A percentile compares a stretch with the other conserved stretches of the same genome.
Conservation (phyloP, 2,329 filamentous ascomycete species). For the Penicillium olsonii region DNA sequence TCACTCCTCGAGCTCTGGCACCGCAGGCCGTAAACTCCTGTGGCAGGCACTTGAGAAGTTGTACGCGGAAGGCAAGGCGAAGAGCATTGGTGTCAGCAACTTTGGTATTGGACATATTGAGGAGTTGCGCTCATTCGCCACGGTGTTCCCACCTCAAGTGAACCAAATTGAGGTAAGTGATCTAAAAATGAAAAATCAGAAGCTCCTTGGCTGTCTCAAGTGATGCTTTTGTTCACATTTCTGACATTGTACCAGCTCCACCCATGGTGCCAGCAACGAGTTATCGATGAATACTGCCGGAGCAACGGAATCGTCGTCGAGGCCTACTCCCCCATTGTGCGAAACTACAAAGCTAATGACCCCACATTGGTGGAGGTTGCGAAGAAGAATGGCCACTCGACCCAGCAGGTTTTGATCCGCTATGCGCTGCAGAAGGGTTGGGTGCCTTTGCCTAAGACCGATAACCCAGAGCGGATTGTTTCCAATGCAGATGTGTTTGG, state of each 20-base stretch:
- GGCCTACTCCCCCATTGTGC: constrained; percentile 58
- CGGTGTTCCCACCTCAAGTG: constrained; percentile 68
- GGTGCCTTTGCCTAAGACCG: constrained; percentile 73
- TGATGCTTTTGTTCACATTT: constrained; percentile 11
- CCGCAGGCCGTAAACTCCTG: constrained; percentile 58
- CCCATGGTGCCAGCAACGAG: constrained; percentile 69
- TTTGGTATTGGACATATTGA: constrained; percentile 69
- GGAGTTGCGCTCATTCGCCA: constrained; percentile 67
- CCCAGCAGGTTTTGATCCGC: constrained; percentile 75
- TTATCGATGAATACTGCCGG: constrained; percentile 58
- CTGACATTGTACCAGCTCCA: constrained; percentile 56
- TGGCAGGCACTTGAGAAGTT: constrained; percentile 68
- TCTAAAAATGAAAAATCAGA: not conserved
- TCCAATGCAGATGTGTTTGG: constrained; percentile 66
- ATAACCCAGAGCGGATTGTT: constrained; percentile 65
- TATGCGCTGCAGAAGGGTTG: constrained; percentile 81
- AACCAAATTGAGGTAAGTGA: constrained; percentile 70
- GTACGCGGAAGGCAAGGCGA: constrained; percentile 60
- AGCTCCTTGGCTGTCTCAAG: constrained; percentile 1
- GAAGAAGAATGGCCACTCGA: constrained; percentile 70
- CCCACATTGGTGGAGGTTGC: constrained; percentile 64
- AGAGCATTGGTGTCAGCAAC: constrained; percentile 72
- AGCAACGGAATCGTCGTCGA: constrained; percentile 55
- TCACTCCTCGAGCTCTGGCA: constrained; percentile 62
- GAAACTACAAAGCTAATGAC: constrained; percentile 72